These are phyloP conservation scores for Grosmannia huntii DNA, from an alignment of 2,329 filamentous ascomycete species.

Conservation along the genomic window DNA sequence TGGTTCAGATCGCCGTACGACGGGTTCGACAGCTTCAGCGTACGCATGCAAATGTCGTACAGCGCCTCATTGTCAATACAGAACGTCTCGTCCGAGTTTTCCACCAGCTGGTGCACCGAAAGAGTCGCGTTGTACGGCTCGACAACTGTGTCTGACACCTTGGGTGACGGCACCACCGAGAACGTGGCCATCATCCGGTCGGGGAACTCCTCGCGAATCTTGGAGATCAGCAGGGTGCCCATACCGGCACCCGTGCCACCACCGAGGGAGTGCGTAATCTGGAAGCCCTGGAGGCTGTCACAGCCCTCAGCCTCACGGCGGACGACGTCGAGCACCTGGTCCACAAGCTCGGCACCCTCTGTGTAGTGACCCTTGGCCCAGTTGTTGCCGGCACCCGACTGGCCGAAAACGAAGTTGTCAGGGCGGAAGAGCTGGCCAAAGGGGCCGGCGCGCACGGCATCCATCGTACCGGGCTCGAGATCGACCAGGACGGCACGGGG, in stretches of 20 bases:
- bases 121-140: slow-evolving; percentile 99
- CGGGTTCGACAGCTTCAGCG: slow-evolving; percentile 95
- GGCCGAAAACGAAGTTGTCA: slow-evolving; percentile 99
- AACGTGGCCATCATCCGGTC: slow-evolving; percentile 99
- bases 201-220: slow-evolving; percentile 99
- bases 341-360: slow-evolving; percentile 96
- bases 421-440: slow-evolving; percentile 99
- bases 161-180: slow-evolving; percentile 96
- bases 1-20: slow-evolving; percentile 99
- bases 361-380: slow-evolving; percentile 99
- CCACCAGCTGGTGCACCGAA: slow-evolving; percentile 96
- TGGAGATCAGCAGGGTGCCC: slow-evolving; percentile 98
- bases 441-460: slow-evolving; percentile 93
- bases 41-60: slow-evolving; percentile 99
- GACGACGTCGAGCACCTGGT: slow-evolving; percentile 96
- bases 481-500: slow-evolving; percentile 98
- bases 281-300: slow-evolving; percentile 99
- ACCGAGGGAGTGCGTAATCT: slow-evolving; percentile 99
- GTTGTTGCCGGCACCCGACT: slow-evolving; percentile 99
- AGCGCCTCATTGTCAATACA: slow-evolving; percentile 99
- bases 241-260: slow-evolving; percentile 99
- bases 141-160: slow-evolving; percentile 98
- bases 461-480: slow-evolving; percentile 99
- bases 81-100: slow-evolving; percentile 99
- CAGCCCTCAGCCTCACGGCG: slow-evolving; percentile 97